Evolutionary conservation across 139 green algal species (phyloP), one percentile per base, ranked within the genome.

Genomic region (Chlamydomonas applanata): DNA sequence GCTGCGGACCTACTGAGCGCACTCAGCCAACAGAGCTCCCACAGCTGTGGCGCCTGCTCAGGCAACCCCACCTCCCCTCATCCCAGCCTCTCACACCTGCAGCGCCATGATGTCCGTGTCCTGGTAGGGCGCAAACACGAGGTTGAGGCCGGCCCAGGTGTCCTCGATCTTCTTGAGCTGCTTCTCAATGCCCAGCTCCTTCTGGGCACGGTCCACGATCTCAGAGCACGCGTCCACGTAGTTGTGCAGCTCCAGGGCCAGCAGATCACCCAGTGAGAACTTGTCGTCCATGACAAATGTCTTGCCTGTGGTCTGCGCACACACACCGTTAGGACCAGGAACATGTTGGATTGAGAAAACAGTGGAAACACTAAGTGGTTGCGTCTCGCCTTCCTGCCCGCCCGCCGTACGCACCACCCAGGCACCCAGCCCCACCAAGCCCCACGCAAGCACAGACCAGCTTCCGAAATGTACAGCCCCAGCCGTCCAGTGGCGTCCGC

Each of bases 191-290:
- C 88, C 91, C 22, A 93, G 90, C 85, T 95, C 88, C 83, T 96
- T 97, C 82, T 97, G 87, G 4, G 93, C 93, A 25, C 90, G 82
- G 76, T 97, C 93, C 27, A 97, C 90, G 62, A 97, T 95, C 82
- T 97, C 92, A 5, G 71, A 82, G 81, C 92, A 95, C 0, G 84
- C 89, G 54, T 97, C 93, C 34, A 93, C 89, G 63, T 89, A 93
- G 72, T 92, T 90, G 88, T 98, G 90, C 77, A 98, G 86, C 74
- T 89, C 86, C 76, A 98, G 84, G 3, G 77, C 83, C 27, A 98
- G 83, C 69, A 98, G 80, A 68, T 93, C 86, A 5, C 93, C 93
- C 66, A 98, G 87, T 66, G 71, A 90, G 85, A 97, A 96, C 54
- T 84, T 80, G 34, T 84, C 85, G 70, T 96, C 91, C 88, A 95